Evolutionary conservation across 805 yeast genomes (phyloP), one percentile per base, ranked within the genome.

Genomic region (Teunomyces funiuensis): DNA sequence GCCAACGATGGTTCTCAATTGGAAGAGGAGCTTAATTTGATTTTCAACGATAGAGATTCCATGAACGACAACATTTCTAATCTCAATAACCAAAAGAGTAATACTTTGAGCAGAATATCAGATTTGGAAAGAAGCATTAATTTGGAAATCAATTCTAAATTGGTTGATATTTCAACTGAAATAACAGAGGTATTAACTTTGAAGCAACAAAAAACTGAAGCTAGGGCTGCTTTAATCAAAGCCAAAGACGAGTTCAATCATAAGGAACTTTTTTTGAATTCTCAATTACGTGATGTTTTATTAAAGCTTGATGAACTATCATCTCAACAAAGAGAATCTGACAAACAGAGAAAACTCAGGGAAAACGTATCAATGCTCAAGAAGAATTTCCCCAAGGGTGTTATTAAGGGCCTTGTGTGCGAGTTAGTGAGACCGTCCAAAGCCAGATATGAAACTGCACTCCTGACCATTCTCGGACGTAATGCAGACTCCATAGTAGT

Each of bases 401-500:
- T 96, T 3, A 95, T 93, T 2, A 76, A 76, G 50, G 98, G 97
- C 2, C 61, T 88, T 8, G 80, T 91, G 3, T 75, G 80, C 49
- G 97, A 89, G 53, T 69, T 90, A 18, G 85, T 91, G 34, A 79
- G 80, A 42, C 96, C 97, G 15, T 73, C 78, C 40, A 83, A 83
- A 50, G 78, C 78, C 43, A 83, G 79, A 52, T 89, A 80, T 58
- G 88, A 85, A 36, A 51, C 70, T 5, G 95, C 97, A 0, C 74
- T 89, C 27, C 77, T 85, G 23, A 83, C 91, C 0, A 77, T 85
- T 5, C 66, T 93, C 20, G 98, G 97, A 6, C 76, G 78, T 44
- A 76, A 85, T 53, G 77, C 83, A 52, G 96, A 93, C 60, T 77
- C 97, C 0, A 77, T 93, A 13, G 75, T 93, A 14, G 99, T 93